Conservation (phyloP, 1,284 basidiomycete genomes). For the Blastosporella zonata region DNA sequence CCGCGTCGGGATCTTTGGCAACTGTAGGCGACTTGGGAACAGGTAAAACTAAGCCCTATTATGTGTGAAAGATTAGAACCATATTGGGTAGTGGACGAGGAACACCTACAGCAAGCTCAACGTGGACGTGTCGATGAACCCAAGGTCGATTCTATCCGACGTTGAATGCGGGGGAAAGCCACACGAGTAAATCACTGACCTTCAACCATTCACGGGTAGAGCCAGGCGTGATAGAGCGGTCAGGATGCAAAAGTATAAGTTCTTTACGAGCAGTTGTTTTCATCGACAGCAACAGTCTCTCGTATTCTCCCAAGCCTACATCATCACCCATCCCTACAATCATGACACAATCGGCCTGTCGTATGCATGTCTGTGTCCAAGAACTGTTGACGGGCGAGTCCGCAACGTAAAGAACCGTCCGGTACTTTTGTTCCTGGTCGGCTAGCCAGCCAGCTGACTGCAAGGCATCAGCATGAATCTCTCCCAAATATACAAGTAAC, state of each 20-base stretch:
- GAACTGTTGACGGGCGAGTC: slow-evolving; percentile 90
- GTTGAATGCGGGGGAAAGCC: not conserved
- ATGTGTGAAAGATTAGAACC: not conserved
- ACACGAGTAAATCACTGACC: slow-evolving; percentile 39
- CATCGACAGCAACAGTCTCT: slow-evolving; percentile 87
- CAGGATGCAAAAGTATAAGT: slow-evolving; percentile 90
- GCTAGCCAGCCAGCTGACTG: slow-evolving; percentile 79
- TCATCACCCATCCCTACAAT: slow-evolving; percentile 95
- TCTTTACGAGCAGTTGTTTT: slow-evolving; percentile 99
- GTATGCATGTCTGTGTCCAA: slow-evolving; percentile 97
- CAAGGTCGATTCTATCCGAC: slow-evolving; percentile 79
- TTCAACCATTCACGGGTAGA: slow-evolving; percentile 97
- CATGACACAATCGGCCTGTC: slow-evolving; percentile 95
- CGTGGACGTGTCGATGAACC: slow-evolving; percentile 91
- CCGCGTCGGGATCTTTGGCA: slow-evolving; percentile 83
- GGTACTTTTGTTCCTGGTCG: slow-evolving; percentile 90
- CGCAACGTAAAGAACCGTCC: slow-evolving; percentile 90
- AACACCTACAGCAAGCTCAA: slow-evolving; percentile 73
- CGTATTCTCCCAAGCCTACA: slow-evolving; percentile 87
- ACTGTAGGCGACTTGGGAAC: slow-evolving; percentile 55
- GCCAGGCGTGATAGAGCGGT: slow-evolving; percentile 85
- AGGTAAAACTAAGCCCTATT: slow-evolving; percentile 61
- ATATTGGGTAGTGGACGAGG: not conserved
- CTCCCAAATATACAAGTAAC: not conserved
- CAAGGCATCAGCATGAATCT: not conserved